Base-by-base conservation (phyloP, 108 stramenopile species). In the Epipyxis sp. region DNA sequence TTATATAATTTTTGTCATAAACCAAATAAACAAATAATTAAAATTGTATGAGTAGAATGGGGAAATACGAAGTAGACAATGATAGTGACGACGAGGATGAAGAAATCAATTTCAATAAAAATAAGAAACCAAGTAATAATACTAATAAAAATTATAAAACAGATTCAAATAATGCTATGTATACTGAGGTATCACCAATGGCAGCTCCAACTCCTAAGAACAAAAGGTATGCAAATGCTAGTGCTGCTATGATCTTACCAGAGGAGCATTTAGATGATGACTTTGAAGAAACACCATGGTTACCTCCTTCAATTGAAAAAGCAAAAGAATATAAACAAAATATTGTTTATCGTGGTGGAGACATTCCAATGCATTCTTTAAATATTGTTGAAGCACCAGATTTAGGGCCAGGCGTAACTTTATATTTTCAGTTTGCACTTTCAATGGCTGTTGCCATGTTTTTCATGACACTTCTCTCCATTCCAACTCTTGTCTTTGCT, bases 231-330 rank as follows among this genome's bases (percentile, higher is more conserved):
- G n/a, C n/a, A n/a, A n/a, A n/a, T n/a, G n/a, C n/a, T n/a, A n/a
- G n/a, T n/a, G n/a, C n/a, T n/a, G n/a, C n/a, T n/a, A n/a, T n/a
- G n/a, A n/a, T n/a, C n/a, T n/a, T n/a, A n/a, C n/a, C n/a, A 50
- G 71, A 74, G 6, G 71, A 74, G 25, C 16, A 57, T 74, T 32
- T 74, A 10, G 71, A 42, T 37, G 71, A 74, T 16, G 34, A 74
- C 34, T 74, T 74, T 42, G 71, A 74, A 13, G 6, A 35, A 13
- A 74, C 71, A 42, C 44, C 46, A 6, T 74, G 71, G 71, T 39
- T 74, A 29, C 71, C 71, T 10, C 71, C 71, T 74, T 13, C 71
- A 10, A 46, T 74, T 13, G 71, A 74, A 13, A 46, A 74, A 57
- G 71, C 71, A 29, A 54, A 57, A 57, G 71, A 37, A 42, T 74